Conservation (phyloP, 2,329 filamentous ascomycete genomes). For the Dothistroma pini region DNA sequence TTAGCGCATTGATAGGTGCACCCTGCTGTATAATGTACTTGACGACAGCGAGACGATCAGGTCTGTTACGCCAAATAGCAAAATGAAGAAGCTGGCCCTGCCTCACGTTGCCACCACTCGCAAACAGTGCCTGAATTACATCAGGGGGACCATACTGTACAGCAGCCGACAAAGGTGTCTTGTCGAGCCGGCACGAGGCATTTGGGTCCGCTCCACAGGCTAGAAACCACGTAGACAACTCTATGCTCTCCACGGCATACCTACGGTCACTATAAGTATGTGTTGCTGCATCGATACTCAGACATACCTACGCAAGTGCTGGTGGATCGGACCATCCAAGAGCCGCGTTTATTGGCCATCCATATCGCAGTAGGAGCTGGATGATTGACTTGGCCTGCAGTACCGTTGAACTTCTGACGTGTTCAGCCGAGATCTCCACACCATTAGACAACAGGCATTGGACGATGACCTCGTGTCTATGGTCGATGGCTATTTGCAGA, state of each 20-base stretch:
- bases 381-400: conserved; percentile 4
- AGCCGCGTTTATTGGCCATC: conserved; percentile 7
- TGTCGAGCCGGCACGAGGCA: conserved; percentile 1
- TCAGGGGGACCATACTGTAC: neutral
- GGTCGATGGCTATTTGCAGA: conserved; percentile 8
- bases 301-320: conserved; percentile 4
- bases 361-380: conserved; percentile 3
- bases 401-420: conserved; percentile 3
- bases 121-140: conserved; percentile 7
- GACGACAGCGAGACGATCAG: conserved; percentile 1
- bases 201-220: conserved; percentile 5
- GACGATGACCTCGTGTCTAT: conserved; percentile 4
- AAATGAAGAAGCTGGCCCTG: conserved; percentile 8
- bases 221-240: conserved; percentile 3
- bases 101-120: conserved; percentile 3
- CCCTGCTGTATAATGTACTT: neutral
- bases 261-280: conserved; percentile 2
- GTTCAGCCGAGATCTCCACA: conserved; percentile 1
- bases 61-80: conserved; percentile 4
- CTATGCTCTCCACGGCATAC: conserved; percentile 4
- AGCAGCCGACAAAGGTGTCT: conserved; percentile 8
- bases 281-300: neutral
- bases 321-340: conserved; percentile 10
- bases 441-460: conserved; percentile 6
- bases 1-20: conserved; percentile 3